Evolutionary conservation across 2,329 filamentous ascomycete genomes (phyloP), one percentile per base, ranked within the genome.

Genomic region (Aspergillus ibericus): DNA sequence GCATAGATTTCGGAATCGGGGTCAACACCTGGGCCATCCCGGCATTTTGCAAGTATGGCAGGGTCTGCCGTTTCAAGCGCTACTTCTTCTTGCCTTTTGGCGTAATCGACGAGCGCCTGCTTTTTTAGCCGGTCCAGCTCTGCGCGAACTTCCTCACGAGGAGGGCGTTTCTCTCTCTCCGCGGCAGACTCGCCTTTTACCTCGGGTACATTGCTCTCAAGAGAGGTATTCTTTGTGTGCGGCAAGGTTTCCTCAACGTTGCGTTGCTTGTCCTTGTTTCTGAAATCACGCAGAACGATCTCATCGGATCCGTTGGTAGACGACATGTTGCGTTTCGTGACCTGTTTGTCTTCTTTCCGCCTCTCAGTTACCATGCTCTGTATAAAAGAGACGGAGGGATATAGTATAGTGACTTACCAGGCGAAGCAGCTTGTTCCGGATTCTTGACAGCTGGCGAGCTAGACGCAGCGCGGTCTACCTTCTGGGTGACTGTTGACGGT

Each of bases 1-100:
- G 60, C 22, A 49, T 66, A 68, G 9, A 69, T 50, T 13, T 57
- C 40, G 13, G 69, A 70, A 7, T 47, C 42, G 13, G 59, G 61
- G 48, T 73, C 64, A 0, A 62, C 63, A 3, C 71, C 72, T 22
- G 69, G 66, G 15, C 72, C 72, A 16, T 69, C 59, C 53, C 70
- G 63, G n/a, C 63, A 68, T 22, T 54, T 65, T 5, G 50, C 38
- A 22, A 72, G 63, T 12, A 56, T 38, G 42, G 70, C 66, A 7
- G 64, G 66, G 32, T 62, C 59, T 2, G 66, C 60, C 4, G 56
- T 57, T 15, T 53, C 32, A 4, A 50, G 18, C 32, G n/a, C 20
- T 5, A n/a, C n/a, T 16, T 32, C 20, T 7, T 27, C 32, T 51
- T 50, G 52, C 22, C 57, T 62, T 9, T 57, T 20, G 35, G 64